Conservation (phyloP, 495 filamentous ascomycete genomes). For the Penicillium soppii region DNA sequence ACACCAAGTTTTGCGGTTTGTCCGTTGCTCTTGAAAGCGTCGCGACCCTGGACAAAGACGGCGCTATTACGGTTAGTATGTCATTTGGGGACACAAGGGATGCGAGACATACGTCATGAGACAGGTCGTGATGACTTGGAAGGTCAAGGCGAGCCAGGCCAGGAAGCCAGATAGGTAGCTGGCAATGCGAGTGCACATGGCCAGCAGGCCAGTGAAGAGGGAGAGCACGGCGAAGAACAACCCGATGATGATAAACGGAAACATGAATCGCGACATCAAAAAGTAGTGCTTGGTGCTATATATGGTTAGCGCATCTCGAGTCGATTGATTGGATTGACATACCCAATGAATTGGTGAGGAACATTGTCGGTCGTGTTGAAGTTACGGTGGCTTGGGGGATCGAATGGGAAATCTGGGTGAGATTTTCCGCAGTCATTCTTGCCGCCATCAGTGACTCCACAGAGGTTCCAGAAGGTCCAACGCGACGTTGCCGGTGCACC, state of each 20-base stretch:
- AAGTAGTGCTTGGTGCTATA: constrained; percentile 58
- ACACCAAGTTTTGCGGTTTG: constrained; percentile 61
- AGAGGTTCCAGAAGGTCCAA: constrained; percentile 90
- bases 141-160: constrained; percentile 56
- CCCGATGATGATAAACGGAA: constrained; percentile 68
- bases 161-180: constrained; percentile 58
- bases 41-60: constrained; percentile 73
- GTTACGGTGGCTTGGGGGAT: constrained; percentile 56
- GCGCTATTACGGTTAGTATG: constrained; percentile 49
- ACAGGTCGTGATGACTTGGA: constrained; percentile 60
- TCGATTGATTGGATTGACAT: constrained; percentile 13
- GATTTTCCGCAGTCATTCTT: constrained; percentile 55
- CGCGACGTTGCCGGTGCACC: constrained; percentile 64
- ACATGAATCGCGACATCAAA: constrained; percentile 66
- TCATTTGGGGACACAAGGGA: not conserved
- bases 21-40: constrained; percentile 60
- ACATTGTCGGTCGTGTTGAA: constrained; percentile 59
- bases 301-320: constrained; percentile 2
- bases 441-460: constrained; percentile 50
- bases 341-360: constrained; percentile 56
- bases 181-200: constrained; percentile 60
- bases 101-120: constrained; percentile 66
- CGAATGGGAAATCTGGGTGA: constrained; percentile 62
- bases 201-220: constrained; percentile 60
- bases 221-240: constrained; percentile 63